phyloP scores from a whole-genome alignment of 2,329 filamentous ascomycete species.

The Ophiobolus disseminans region DNA sequence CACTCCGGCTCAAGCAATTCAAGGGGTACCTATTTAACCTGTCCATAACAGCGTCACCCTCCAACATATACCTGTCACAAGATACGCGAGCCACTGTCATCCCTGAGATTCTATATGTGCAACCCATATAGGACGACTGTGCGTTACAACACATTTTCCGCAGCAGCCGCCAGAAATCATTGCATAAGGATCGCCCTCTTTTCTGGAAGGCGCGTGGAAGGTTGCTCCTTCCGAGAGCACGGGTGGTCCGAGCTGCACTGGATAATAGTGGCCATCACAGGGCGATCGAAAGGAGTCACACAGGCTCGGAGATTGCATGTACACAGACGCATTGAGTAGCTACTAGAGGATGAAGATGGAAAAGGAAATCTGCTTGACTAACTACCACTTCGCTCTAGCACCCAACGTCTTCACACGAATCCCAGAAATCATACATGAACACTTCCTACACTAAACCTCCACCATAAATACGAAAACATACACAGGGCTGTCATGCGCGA shows the following conservation, averaged over 20 bases:
- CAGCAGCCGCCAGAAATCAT: background rate
- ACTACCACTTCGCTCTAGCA: background rate
- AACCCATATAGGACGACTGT: background rate
- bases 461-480: conserved; percentile 28
- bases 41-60: background rate
- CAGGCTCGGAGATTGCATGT: background rate
- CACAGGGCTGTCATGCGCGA: too few species aligned
- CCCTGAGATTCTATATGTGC: background rate
- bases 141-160: background rate
- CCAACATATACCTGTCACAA: background rate
- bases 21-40: background rate
- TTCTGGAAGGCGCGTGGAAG: conserved; percentile 4
- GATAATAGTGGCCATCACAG: background rate
- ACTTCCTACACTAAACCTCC: background rate
- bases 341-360: background rate
- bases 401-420: background rate
- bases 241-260: background rate
- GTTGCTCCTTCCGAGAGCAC: background rate
- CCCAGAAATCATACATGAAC: conserved; percentile 2
- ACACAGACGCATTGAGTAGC: background rate
- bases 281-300: background rate
- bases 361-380: background rate
- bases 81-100: background rate
- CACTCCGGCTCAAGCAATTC: background rate
- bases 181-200: background rate